A percentile compares a stretch with the other conserved stretches of the same genome.
Conservation (phyloP, 1,284 basidiomycete species). For the Agaricales sp. region DNA sequence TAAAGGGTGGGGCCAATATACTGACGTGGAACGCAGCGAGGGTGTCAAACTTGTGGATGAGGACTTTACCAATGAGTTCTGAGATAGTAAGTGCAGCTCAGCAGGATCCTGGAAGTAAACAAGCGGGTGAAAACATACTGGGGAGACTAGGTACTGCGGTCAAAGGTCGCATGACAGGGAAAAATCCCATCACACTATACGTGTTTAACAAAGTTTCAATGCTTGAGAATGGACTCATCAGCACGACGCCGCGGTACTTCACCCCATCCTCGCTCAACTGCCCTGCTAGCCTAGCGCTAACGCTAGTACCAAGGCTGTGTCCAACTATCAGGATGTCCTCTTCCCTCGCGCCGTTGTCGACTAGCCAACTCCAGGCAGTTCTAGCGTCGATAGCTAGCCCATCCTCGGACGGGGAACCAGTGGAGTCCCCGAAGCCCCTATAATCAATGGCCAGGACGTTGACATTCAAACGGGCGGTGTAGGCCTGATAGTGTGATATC, state of each 20-base stretch:
- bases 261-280: slow-evolving; percentile 45
- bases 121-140: slow-evolving; percentile 34
- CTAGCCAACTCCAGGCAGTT: slow-evolving; percentile 75
- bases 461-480: slow-evolving; percentile 50
- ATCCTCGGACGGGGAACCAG: slow-evolving; percentile 63
- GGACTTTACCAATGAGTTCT: slow-evolving; percentile 48
- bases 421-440: slow-evolving; percentile 87
- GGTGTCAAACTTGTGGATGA: slow-evolving; percentile 62
- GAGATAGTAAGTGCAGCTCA: slow-evolving; percentile 6
- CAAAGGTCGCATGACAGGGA: slow-evolving; percentile 66
- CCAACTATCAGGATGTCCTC: slow-evolving; percentile 65
- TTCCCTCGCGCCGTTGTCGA: slow-evolving; percentile 43
- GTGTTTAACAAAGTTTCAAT: slow-evolving; percentile 57
- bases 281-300: slow-evolving; percentile 53
- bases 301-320: slow-evolving; percentile 77
- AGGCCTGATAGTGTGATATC: slow-evolving; percentile 49
- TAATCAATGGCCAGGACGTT: slow-evolving; percentile 88
- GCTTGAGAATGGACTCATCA: slow-evolving; percentile 74
- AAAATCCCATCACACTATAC: slow-evolving; percentile 58
- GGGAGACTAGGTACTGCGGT: slow-evolving; percentile 60
- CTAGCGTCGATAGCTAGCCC: slow-evolving; percentile 73
- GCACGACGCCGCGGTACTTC: slow-evolving; percentile 49
- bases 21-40: slow-evolving; percentile 34
- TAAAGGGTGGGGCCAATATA: no score
- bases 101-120: neutral